These are phyloP conservation scores for Drosera spatulata DNA, from an alignment of 179 eudicot species.

Conservation along the genomic window DNA sequence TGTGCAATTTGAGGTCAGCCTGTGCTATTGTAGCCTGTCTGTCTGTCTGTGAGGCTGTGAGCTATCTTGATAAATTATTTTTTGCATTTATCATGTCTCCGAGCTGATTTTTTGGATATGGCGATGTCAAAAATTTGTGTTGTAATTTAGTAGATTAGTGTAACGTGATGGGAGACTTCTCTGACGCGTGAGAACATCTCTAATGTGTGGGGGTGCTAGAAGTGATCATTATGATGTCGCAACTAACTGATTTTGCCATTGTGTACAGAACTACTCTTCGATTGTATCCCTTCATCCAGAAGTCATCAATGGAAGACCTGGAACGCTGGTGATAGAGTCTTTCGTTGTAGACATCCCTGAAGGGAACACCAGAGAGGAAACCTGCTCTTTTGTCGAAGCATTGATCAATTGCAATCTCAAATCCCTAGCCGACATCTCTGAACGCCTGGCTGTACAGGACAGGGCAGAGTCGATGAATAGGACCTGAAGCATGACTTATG, in stretches of 20 bases:
- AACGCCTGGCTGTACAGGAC: constrained; percentile 63
- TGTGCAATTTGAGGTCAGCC: too few species aligned
- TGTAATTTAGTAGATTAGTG: too few species aligned
- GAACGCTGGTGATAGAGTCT: constrained; percentile 80
- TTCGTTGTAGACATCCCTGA: constrained; percentile 80
- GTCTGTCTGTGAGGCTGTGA: too few species aligned
- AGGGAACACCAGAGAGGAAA: constrained; percentile 77
- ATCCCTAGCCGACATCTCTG: constrained; percentile 66
- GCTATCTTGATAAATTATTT: too few species aligned
- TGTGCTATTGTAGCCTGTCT: too few species aligned
- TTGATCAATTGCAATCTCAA: constrained; percentile 76
- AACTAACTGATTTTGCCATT: background rate
- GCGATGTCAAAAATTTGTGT: too few species aligned
- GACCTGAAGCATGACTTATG: constrained; percentile 15
- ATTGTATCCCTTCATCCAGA: constrained; percentile 69
- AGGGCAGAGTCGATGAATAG: constrained; percentile 49
- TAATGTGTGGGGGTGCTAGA: too few species aligned
- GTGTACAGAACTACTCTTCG: constrained; percentile 70
- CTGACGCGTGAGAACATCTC: too few species aligned
- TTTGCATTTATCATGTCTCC: too few species aligned
- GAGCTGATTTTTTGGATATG: too few species aligned
- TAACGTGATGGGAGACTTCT: too few species aligned
- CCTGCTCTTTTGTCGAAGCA: constrained; percentile 70
- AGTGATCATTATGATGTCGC: too few species aligned
- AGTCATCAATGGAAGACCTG: constrained; percentile 73